Base-by-base conservation (phyloP, 768 basidiomycete genomes). In the Tricholoma flavovirens region DNA sequence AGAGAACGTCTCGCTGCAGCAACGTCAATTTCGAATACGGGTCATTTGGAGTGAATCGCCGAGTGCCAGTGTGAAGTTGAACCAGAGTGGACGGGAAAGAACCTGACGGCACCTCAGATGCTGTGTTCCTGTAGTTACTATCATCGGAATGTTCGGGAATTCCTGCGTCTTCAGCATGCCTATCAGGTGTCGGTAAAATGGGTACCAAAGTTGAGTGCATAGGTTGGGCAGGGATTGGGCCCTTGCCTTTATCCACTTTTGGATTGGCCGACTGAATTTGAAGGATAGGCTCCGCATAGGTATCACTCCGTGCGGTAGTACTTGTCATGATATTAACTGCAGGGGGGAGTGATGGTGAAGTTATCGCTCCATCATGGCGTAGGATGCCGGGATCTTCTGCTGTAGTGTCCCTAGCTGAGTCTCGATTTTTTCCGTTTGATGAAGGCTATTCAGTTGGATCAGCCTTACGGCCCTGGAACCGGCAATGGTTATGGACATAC, bases 1-100 rank as follows among this genome's bases (percentile, higher is more conserved):
- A 56, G 21, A 69, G 56, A 43, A 69, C 66, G 8, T 64, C 62
- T 49, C 65, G 59, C 40, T 67, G 59, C 24, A 69, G 35, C 12
- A 32, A 60, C 8, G 58, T 46, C 12, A 69, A 57, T 26, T 59
- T 53, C 22, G 62, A 62, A 32, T 63, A 65, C 8, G 66, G 64
- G 54, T 69, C 65, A 24, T 57, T 51, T 36, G 21, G 17, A 11
- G 32, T 40, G 17, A 40, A 42, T 4, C 24, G 21, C 21, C 42
- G 30, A 11, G 19, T n/a, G 38, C 42, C 21, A 11, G 19, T n/a
- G 38, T 10, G 45, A 1, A 29, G 19, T 26, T 51, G 22, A 53
- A 17, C 5, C 30, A 48, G 43, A 29, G 56, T 5, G 17, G 54
- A 22, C 12, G 56, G 36, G 17, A 48, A 22, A 19, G 43, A 38